These are phyloP conservation scores for Aspergillus novoparasiticus DNA, from an alignment of 2,329 filamentous ascomycete species.

Conservation along the genomic window DNA sequence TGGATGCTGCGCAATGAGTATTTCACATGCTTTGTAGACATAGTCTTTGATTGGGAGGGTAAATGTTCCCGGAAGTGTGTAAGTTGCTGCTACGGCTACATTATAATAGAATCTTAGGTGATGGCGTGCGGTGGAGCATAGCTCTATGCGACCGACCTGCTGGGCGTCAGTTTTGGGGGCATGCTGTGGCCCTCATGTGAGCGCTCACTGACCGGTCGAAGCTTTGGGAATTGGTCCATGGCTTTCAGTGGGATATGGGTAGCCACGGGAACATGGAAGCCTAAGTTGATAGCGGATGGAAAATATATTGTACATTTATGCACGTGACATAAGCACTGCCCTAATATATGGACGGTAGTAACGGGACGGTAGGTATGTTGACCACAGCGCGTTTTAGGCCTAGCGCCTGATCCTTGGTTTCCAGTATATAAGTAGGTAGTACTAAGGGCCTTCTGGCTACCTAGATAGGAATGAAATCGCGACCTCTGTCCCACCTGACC, in stretches of 20 bases:
- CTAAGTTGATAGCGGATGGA: background rate
- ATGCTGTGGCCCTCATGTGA: background rate
- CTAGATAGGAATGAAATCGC: too few species aligned
- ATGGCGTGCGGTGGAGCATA: constrained; percentile 48
- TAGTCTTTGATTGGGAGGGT: constrained; percentile 30
- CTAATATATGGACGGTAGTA: background rate
- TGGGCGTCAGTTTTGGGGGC: constrained; percentile 3
- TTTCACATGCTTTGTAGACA: constrained; percentile 40
- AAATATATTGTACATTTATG: background rate
- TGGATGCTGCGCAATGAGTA: constrained; percentile 44
- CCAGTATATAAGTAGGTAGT: too few species aligned
- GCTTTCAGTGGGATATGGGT: background rate
- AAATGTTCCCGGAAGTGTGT: constrained; percentile 32
- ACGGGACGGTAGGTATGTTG: too few species aligned
- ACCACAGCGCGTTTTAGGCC: too few species aligned
- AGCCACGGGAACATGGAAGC: background rate
- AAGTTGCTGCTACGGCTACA: constrained; percentile 44
- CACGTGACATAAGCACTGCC: background rate
- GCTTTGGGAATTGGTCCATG: background rate
- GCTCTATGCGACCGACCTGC: constrained; percentile 45
- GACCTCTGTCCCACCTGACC: too few species aligned
- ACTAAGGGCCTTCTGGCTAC: too few species aligned
- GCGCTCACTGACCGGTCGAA: background rate
- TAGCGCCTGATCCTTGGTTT: too few species aligned
- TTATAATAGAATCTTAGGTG: constrained; percentile 49